Conservation (phyloP, 441 rosid species). For the Populus trichocarpa region DNA sequence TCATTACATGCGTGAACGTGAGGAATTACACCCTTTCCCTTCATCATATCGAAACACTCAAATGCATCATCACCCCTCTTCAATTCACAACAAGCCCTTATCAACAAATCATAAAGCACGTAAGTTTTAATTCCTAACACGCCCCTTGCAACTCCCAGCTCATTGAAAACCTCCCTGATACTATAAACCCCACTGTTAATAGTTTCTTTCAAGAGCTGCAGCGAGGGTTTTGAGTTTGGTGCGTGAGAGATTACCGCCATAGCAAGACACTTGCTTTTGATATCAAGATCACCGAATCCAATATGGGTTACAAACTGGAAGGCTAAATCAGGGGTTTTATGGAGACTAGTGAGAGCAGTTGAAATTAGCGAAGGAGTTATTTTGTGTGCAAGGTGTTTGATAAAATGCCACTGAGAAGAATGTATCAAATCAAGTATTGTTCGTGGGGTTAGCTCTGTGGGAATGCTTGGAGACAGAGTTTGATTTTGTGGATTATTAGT, state of each 20-base stretch:
- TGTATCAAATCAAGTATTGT: constrained; percentile 22
- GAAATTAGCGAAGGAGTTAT: constrained; percentile 45
- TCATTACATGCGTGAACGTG: constrained; percentile 67
- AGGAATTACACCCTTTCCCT: constrained; percentile 58
- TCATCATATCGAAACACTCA: constrained; percentile 64
- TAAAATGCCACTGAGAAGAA: constrained; percentile 75
- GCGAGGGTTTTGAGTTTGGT: constrained; percentile 49
- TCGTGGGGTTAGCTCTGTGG: constrained; percentile 17
- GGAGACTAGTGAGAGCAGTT: constrained; percentile 43
- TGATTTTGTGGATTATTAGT: constrained; percentile 4
- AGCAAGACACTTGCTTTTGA: constrained; percentile 58
- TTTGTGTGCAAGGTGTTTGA: constrained; percentile 53
- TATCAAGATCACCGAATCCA: constrained; percentile 37
- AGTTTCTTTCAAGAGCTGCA: constrained; percentile 49
- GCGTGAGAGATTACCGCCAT: constrained; percentile 53
- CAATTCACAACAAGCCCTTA: constrained; percentile 59
- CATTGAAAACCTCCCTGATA: constrained; percentile 45
- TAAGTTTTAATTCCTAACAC: constrained; percentile 44
- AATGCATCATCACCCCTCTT: constrained; percentile 58
- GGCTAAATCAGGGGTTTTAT: constrained; percentile 57
- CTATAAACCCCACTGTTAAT: constrained; percentile 20
- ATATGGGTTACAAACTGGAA: constrained; percentile 42
- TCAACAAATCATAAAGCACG: constrained; percentile 52
- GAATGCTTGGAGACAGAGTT: constrained; percentile 5
- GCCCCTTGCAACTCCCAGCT: constrained; percentile 41